Evolutionary conservation across 495 filamentous ascomycete genomes (phyloP), one percentile per base, ranked within the genome.

Genomic region (Penicillium psychrofluorescens): DNA sequence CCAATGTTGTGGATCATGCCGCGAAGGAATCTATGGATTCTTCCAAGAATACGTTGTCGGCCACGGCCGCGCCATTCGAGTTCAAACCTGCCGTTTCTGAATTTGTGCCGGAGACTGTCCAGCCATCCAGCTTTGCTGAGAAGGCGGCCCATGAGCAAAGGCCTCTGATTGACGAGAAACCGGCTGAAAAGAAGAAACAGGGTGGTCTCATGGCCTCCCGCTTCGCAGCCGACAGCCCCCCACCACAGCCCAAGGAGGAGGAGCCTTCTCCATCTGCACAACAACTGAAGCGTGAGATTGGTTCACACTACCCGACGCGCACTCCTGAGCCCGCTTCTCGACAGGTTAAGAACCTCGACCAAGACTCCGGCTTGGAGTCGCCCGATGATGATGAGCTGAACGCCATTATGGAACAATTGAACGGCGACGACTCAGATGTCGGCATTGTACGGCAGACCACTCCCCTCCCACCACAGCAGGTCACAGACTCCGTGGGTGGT

Each of bases 381-480:
- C 79, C 78, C 15, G 80, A 85, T 35, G 84, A 86, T 47, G 81
- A 84, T 43, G 88, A 94, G 57, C 81, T 94, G 49, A 88, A 95
- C 62, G 86, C 79, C 22, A 73, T 95, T 41, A 92, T 95, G 86
- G 80, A 82, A 12, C 83, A 88, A 38, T 72, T 95, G 40, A 84
- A 89, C 55, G 76, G 72, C 29, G 41, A 37, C 27, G 82, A 85
- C 45, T 83, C 84, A 0, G 78, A 83, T 44, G 73, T 85, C 56
- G 85, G 85, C 8, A 75, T 89, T 45, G 84, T 85, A 54, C 72
- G 79, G 56, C 61, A 74, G 33, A 59, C 68, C 44, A 75, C 75
- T 14, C 68, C 72, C 3, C 62, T 66, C 12, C 70, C 69, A 59
- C 58, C 59, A 27, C 67, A 73, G 38, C 56, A 51, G n/a, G 2